Percentiles rank a stretch among this genome's conserved stretches.
Conservation (phyloP, 768 basidiomycete genomes). For the Psilocybe cubensis region DNA sequence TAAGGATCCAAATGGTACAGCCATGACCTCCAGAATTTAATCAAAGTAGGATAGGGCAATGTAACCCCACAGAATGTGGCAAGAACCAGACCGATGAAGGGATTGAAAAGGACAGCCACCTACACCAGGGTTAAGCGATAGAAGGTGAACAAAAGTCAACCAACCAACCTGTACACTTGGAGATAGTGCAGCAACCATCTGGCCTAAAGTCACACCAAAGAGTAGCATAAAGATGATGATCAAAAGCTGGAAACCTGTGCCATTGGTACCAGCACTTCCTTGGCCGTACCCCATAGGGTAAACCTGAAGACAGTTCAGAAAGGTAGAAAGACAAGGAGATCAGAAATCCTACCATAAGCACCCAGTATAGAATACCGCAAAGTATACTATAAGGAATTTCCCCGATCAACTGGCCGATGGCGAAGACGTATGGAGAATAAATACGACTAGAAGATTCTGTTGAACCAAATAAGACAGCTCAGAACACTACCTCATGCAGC, state of each 20-base stretch:
- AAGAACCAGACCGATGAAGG: conserved; percentile 68
- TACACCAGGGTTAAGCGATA: conserved; percentile 21
- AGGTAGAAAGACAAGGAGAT: not conserved
- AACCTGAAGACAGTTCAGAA: conserved; percentile 32
- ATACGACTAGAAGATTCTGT: conserved; percentile 81
- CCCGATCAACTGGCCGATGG: conserved; percentile 78
- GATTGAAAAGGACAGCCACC: conserved; percentile 82
- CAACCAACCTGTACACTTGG: conserved; percentile 64
- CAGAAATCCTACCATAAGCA: conserved; percentile 55
- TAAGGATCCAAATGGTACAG: conserved; percentile 74
- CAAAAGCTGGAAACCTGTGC: conserved; percentile 74
- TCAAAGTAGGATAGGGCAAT: conserved; percentile 67
- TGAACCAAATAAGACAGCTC: not conserved
- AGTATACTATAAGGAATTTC: conserved; percentile 79
- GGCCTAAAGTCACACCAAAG: conserved; percentile 69
- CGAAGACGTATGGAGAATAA: conserved; percentile 86
- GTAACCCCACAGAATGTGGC: conserved; percentile 82
- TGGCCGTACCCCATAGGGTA: conserved; percentile 72
- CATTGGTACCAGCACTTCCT: conserved; percentile 60
- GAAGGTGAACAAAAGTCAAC: conserved; percentile 23
- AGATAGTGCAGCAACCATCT: conserved; percentile 73
- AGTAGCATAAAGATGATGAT: conserved; percentile 72
- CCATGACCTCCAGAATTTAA: conserved; percentile 77
- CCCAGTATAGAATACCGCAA: conserved; percentile 78
- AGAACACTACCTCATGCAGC: not conserved